phyloP scores from a whole-genome alignment of 192 early-diverging fungal species.

The Coemansia erecta region DNA sequence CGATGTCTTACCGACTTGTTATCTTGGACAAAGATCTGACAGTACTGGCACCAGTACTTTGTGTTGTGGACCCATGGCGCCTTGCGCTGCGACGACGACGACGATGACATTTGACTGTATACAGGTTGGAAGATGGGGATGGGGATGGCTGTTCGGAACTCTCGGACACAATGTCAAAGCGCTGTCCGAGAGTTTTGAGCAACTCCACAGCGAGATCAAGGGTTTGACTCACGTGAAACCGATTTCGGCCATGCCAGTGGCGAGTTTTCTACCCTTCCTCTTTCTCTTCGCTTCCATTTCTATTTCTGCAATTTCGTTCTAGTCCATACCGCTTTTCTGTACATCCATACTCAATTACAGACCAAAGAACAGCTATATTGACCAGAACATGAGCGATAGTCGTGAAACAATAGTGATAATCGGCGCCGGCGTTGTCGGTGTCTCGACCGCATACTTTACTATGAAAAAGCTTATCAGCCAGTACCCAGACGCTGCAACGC shows the following conservation, averaged over 20 bases:
- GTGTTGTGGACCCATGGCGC: constrained; percentile 57
- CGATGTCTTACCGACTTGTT: constrained; percentile 69
- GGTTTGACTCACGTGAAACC: too few species aligned
- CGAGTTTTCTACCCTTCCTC: not conserved
- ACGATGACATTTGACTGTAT: not conserved
- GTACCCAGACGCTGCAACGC: constrained; percentile 13
- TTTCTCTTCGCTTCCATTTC: not conserved
- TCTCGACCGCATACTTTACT: constrained; percentile 46
- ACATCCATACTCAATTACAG: not conserved
- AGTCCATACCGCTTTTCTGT: not conserved
- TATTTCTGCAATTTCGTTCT: not conserved
- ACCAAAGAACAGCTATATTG: not conserved
- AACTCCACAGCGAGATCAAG: too few species aligned
- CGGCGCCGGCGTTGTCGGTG: constrained; percentile 47
- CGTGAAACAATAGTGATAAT: constrained; percentile 46
- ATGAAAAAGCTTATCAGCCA: constrained; percentile 23
- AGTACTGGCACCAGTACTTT: constrained; percentile 85
- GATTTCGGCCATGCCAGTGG: too few species aligned
- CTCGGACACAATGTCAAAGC: too few species aligned
- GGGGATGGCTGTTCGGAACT: too few species aligned
- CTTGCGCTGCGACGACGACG: constrained; percentile 31
- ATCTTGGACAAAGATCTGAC: constrained; percentile 76
- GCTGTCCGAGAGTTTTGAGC: too few species aligned
- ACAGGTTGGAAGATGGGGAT: too few species aligned
- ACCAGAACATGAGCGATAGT: constrained; percentile 13